Conservation (phyloP, 192 early-diverging fungal species). For the Lobosporangium transversale region DNA sequence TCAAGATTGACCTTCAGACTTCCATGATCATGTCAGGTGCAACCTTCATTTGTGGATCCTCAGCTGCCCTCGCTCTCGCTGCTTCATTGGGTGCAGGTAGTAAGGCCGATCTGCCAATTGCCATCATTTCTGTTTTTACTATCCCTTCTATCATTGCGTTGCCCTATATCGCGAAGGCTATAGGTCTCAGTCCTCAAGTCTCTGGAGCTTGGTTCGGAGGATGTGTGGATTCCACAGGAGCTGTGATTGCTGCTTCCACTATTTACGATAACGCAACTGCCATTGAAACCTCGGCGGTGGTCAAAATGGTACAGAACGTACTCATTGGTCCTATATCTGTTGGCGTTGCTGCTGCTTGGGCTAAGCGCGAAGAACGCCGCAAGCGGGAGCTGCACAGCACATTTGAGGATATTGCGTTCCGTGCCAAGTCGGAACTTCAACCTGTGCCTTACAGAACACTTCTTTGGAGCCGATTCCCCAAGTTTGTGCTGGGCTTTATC, state of each 20-base stretch:
- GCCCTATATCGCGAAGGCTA: constrained; percentile 59
- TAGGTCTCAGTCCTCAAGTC: constrained; percentile 52
- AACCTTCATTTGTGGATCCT: constrained; percentile 65
- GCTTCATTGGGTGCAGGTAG: constrained; percentile 54
- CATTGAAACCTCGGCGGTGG: constrained; percentile 60
- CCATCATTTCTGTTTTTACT: constrained; percentile 65
- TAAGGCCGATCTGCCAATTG: constrained; percentile 65
- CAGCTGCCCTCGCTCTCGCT: constrained; percentile 59
- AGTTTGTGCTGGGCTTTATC: constrained; percentile 63
- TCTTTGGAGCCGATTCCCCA: constrained; percentile 63
- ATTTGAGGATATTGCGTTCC: constrained; percentile 23
- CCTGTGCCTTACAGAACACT: constrained; percentile 32
- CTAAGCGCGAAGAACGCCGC: constrained; percentile 50
- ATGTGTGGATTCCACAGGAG: constrained; percentile 65
- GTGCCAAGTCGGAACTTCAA: constrained; percentile 31
- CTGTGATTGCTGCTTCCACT: constrained; percentile 62
- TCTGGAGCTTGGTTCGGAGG: constrained; percentile 66
- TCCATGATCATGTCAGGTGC: constrained; percentile 64
- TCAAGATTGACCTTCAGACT: constrained; percentile 62
- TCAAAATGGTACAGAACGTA: constrained; percentile 66
- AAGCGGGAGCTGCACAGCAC: constrained; percentile 19
- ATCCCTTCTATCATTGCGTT: constrained; percentile 64
- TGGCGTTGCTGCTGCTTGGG: constrained; percentile 59
- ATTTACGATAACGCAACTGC: constrained; percentile 59
- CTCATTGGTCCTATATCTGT: constrained; percentile 64